These are phyloP conservation scores for Petrea volubilis DNA, from an alignment of 257 asterid genomes.

Conservation along the genomic window DNA sequence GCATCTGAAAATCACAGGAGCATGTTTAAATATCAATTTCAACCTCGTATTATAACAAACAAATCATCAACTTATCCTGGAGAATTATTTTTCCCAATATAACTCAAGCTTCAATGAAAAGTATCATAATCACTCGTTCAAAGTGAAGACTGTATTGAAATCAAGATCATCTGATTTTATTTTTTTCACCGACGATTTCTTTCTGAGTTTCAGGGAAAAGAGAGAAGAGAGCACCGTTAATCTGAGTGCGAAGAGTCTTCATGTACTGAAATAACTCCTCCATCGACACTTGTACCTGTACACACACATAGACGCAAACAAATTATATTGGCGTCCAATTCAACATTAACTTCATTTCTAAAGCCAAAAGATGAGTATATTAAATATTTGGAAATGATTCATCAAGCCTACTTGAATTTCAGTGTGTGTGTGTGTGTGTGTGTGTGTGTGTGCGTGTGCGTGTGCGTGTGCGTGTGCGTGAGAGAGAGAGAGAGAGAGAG, in stretches of 20 bases:
- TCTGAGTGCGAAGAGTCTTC: constrained; percentile 85
- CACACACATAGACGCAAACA: constrained; percentile 6
- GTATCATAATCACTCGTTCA: not conserved
- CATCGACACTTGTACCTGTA: constrained; percentile 41
- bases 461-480: no score
- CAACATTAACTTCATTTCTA: not conserved
- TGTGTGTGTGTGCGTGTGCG: no score
- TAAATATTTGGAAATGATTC: not conserved
- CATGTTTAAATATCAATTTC: constrained; percentile 2
- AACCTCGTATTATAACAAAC: not conserved
- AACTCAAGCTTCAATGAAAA: constrained; percentile 9
- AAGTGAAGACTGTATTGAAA: not conserved
- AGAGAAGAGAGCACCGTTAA: constrained; percentile 55
- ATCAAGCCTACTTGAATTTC: no score
- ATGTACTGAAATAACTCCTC: constrained; percentile 80
- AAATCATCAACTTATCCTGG: constrained; percentile 9
- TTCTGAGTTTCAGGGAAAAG: constrained; percentile 2
- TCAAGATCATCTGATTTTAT: not conserved
- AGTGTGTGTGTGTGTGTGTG: no score
- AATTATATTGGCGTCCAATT: not conserved
- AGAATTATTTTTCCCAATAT: not conserved
- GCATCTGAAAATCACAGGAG: constrained; percentile 57
- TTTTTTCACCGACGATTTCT: constrained; percentile 6
- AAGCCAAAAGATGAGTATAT: not conserved
- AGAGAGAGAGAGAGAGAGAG: no score